A percentile compares a stretch with the other conserved stretches of the same genome.
phyloP scores from a whole-genome alignment of 176 grass and related monocot species.

The Tillandsia fasciculata region DNA sequence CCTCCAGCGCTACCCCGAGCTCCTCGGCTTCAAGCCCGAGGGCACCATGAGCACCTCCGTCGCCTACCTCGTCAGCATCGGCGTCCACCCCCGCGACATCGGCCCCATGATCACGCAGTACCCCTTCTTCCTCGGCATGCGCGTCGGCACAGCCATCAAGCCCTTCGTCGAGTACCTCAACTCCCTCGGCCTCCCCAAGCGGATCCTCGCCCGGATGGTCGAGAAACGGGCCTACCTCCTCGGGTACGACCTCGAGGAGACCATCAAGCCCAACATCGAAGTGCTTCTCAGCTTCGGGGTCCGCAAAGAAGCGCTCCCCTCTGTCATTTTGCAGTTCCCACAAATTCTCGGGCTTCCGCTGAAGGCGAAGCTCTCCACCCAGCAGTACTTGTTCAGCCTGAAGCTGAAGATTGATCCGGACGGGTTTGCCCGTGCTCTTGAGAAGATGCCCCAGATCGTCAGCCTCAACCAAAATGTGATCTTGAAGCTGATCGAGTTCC shows the following conservation, averaged over 20 bases:
- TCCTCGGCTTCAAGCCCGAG: slow-evolving; percentile 85
- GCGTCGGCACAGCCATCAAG: slow-evolving; percentile 80
- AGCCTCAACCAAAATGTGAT: slow-evolving; percentile 72
- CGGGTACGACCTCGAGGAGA: slow-evolving; percentile 73
- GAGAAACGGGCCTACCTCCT: slow-evolving; percentile 89
- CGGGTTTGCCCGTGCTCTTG: slow-evolving; percentile 48
- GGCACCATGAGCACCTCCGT: slow-evolving; percentile 95
- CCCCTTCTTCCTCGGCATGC: slow-evolving; percentile 85
- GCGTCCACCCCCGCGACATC: slow-evolving; percentile 73
- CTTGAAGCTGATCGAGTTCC: slow-evolving; percentile 65
- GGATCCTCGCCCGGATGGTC: slow-evolving; percentile 70
- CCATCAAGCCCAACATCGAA: slow-evolving; percentile 73
- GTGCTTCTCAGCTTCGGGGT: slow-evolving; percentile 61
- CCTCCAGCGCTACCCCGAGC: slow-evolving; percentile 60
- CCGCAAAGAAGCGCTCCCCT: slow-evolving; percentile 50
- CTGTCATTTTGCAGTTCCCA: slow-evolving; percentile 61
- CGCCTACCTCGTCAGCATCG: slow-evolving; percentile 74
- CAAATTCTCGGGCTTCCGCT: slow-evolving; percentile 67
- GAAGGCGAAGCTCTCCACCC: slow-evolving; percentile 69
- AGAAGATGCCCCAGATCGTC: slow-evolving; percentile 90
- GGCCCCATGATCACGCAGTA: slow-evolving; percentile 93
- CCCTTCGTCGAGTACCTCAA: slow-evolving; percentile 73
- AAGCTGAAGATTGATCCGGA: slow-evolving; percentile 77
- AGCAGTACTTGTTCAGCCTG: slow-evolving; percentile 88
- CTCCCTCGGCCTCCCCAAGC: slow-evolving; percentile 60